phyloP scores from a whole-genome alignment of 1,139 yeast genomes.

The Hansenula sp. region DNA sequence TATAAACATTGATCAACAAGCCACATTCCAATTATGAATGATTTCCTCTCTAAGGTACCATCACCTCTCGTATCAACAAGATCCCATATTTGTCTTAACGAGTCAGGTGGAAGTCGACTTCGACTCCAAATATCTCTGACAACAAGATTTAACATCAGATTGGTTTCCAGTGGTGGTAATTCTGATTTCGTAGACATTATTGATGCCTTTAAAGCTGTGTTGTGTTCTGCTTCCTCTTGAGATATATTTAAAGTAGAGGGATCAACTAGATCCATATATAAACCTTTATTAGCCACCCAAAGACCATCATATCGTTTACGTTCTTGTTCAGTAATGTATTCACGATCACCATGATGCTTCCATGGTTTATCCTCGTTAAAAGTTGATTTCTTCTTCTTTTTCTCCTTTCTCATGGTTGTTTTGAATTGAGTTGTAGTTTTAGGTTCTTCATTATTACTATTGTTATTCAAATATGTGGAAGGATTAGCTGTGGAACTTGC shows the following conservation, averaged over 20 bases:
- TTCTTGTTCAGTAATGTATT: slow-evolving; percentile 63
- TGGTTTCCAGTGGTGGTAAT: slow-evolving; percentile 32
- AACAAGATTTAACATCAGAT: slow-evolving; percentile 40
- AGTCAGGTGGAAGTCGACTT: slow-evolving; percentile 62
- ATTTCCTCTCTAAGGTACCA: slow-evolving; percentile 74
- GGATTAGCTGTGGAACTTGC: slow-evolving; percentile 4
- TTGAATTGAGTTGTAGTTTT: slow-evolving; percentile 43
- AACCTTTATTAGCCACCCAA: slow-evolving; percentile 85
- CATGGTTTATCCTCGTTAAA: slow-evolving; percentile 94
- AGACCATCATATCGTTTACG: slow-evolving; percentile 86
- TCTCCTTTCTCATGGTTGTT: slow-evolving; percentile 66
- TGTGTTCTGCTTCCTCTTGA: slow-evolving; percentile 25
- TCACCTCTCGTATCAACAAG: slow-evolving; percentile 73
- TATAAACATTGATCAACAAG: slow-evolving; percentile 91
- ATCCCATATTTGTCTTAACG: slow-evolving; percentile 67
- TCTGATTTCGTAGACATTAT: slow-evolving; percentile 26
- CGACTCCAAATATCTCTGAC: slow-evolving; percentile 80
- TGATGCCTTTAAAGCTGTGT: slow-evolving; percentile 20
- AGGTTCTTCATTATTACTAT: background rate
- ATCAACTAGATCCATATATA: slow-evolving; percentile 41
- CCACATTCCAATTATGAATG: slow-evolving; percentile 95
- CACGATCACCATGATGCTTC: slow-evolving; percentile 75
- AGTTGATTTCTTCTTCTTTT: slow-evolving; percentile 39
- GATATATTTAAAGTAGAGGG: slow-evolving; percentile 31
- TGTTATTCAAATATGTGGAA: background rate